Conservation (phyloP, 2,329 filamentous ascomycete species). For the Sclerotinia minor region DNA sequence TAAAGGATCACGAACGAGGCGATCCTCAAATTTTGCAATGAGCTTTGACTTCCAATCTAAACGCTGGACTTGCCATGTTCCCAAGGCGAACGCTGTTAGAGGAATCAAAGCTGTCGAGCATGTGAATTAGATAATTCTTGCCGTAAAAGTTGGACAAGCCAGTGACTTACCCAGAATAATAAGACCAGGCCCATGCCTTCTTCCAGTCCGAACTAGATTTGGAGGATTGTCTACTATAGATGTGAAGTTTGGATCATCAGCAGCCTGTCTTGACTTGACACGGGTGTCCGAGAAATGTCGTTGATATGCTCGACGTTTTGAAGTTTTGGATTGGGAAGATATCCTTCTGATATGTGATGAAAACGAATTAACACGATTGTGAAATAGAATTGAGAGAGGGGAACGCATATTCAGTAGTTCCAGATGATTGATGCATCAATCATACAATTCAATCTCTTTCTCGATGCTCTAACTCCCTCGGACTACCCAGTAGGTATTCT, state of each 20-base stretch:
- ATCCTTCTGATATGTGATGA: conserved; percentile 3
- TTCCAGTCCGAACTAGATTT: conserved; percentile 71
- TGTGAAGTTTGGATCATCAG: conserved; percentile 75
- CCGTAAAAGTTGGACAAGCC: neutral
- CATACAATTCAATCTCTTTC: neutral
- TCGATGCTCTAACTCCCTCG: neutral
- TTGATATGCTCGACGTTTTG: conserved; percentile 35
- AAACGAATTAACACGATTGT: conserved; percentile 8
- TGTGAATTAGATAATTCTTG: conserved; percentile 9
- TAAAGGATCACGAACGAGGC: conserved; percentile 79
- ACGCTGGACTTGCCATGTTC: conserved; percentile 93
- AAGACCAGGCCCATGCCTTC: conserved; percentile 74
- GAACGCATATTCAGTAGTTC: conserved; percentile 15
- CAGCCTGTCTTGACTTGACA: conserved; percentile 41
- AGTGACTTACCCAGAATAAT: conserved; percentile 65
- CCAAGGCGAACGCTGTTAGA: conserved; percentile 83
- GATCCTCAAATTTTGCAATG: conserved; percentile 88
- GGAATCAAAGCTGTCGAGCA: conserved; percentile 64
- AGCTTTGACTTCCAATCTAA: conserved; percentile 93
- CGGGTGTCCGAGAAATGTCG: conserved; percentile 35
- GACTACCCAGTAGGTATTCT: neutral
- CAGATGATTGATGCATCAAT: neutral
- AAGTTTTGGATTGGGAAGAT: neutral
- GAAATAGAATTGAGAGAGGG: neutral
- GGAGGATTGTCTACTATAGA: conserved; percentile 88